Percentiles rank a stretch among this genome's conserved stretches.
phyloP scores from a whole-genome alignment of 148 eudicot genomes.

The Cornus controversa region DNA sequence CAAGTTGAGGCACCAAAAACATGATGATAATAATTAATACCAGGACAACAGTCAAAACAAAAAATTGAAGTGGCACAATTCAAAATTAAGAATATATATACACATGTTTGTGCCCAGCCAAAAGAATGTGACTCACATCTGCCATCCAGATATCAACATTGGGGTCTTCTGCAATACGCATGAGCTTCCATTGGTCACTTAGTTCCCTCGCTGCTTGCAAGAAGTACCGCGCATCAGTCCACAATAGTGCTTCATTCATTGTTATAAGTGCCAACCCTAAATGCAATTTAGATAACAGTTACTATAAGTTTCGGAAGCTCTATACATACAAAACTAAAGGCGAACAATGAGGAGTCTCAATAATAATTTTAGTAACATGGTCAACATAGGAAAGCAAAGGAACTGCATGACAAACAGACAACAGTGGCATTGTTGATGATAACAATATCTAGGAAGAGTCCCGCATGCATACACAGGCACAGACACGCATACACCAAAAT shows the following conservation, averaged over 20 bases:
- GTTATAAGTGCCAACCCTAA: slow-evolving; percentile 89
- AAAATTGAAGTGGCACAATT: background rate
- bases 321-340: background rate
- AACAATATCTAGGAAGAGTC: background rate
- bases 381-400: background rate
- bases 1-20: background rate
- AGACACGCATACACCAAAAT: no score
- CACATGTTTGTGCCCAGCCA: background rate
- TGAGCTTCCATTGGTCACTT: slow-evolving; percentile 79
- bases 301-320: background rate
- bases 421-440: background rate
- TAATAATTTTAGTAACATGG: background rate
- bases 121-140: slow-evolving; percentile 56
- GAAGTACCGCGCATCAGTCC: slow-evolving; percentile 98
- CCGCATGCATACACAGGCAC: no score
- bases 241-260: slow-evolving; percentile 73
- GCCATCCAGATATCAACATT: slow-evolving; percentile 82
- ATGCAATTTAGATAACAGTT: background rate
- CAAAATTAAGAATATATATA: no score
- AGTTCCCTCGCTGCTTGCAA: slow-evolving; percentile 79
- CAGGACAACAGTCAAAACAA: background rate
- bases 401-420: background rate
- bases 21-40: background rate
- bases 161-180: slow-evolving; percentile 94
- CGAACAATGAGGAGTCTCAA: background rate